Percentiles rank a stretch among this genome's conserved stretches.
Conservation (phyloP, 345 rosid genomes). For the Eucalyptus curtisii region DNA sequence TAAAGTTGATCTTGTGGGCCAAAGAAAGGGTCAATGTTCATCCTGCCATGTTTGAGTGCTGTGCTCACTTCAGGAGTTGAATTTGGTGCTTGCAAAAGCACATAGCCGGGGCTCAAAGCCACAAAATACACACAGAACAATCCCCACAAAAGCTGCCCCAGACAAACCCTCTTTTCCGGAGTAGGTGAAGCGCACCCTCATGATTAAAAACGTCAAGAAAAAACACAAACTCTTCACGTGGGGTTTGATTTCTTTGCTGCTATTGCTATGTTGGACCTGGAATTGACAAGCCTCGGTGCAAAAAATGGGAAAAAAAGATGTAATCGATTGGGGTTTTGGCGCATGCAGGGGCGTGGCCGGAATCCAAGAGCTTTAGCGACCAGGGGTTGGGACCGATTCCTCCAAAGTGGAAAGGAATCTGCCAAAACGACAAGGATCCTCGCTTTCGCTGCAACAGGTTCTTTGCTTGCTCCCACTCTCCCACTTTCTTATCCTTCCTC, state of each 20-base stretch:
- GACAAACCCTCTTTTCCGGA: background rate
- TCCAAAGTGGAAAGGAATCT: constrained; percentile 71
- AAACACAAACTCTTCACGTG: background rate
- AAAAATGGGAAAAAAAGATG: background rate
- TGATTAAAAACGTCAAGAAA: background rate
- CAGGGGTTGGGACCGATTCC: constrained; percentile 80
- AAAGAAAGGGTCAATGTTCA: too few species aligned
- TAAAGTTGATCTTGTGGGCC: too few species aligned
- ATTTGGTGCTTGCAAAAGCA: too few species aligned
- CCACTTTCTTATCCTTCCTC: background rate
- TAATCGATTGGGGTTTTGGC: background rate
- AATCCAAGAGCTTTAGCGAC: constrained; percentile 78
- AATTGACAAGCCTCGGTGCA: background rate
- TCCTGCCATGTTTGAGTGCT: background rate
- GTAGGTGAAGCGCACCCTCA: background rate
- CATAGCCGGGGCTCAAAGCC: background rate
- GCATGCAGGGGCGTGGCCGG: constrained; percentile 81
- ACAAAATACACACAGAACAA: background rate
- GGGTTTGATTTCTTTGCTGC: background rate
- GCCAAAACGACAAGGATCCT: constrained; percentile 44
- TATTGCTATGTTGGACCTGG: background rate
- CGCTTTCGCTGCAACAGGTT: constrained; percentile 74
- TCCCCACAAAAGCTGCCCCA: background rate
- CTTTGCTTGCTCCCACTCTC: background rate
- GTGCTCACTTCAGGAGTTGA: background rate